Conservation (phyloP, 768 basidiomycete species). For the Panus rudis region DNA sequence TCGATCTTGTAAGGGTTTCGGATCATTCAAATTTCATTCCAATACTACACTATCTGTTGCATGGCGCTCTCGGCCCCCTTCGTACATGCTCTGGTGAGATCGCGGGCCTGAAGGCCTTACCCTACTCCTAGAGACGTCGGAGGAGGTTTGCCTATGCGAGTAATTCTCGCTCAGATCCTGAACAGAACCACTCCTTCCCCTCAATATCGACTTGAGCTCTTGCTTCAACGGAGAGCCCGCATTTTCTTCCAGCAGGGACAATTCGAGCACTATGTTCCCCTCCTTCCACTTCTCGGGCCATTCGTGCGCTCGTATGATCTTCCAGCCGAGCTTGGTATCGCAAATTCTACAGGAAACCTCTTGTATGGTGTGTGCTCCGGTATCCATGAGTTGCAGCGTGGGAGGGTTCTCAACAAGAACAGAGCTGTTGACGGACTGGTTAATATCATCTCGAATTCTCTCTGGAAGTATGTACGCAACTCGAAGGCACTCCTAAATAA, state of each 20-base stretch:
- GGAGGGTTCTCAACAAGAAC: conserved; percentile 26
- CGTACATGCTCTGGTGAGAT: no score
- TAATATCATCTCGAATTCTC: not conserved
- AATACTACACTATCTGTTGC: no score
- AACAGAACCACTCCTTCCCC: no score
- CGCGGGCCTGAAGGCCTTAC: no score
- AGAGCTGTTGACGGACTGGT: conserved; percentile 8
- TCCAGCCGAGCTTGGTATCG: conserved; percentile 51
- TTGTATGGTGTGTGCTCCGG: conserved; percentile 57
- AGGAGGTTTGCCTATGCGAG: no score
- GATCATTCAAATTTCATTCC: no score
- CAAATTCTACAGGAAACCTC: conserved; percentile 47
- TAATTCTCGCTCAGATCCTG: no score
- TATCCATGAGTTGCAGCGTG: conserved; percentile 51
- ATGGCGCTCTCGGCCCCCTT: no score
- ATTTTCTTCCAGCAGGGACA: conserved; percentile 38
- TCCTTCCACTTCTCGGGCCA: conserved; percentile 58
- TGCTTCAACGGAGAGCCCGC: no score
- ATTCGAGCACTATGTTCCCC: conserved; percentile 49
- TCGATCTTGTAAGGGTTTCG: no score
- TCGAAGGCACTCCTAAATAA: conserved; percentile 52
- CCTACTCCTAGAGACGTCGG: no score
- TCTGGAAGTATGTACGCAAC: conserved; percentile 7
- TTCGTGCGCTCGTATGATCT: conserved; percentile 52
- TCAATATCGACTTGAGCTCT: no score